Base-by-base conservation (phyloP, 768 basidiomycete species). In the Termitomyces sp. region DNA sequence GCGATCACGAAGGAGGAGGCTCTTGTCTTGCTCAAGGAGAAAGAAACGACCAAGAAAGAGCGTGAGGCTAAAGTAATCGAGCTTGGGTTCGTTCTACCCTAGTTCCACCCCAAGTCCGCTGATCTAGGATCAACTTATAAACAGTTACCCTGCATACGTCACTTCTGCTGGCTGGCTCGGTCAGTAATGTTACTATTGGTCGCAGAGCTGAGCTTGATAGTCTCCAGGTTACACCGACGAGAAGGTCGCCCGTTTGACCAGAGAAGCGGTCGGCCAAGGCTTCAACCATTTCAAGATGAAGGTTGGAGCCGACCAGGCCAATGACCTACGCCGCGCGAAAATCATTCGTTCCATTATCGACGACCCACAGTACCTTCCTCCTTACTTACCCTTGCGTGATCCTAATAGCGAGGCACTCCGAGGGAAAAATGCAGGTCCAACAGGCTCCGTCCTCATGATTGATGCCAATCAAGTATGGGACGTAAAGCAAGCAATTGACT, bases 251-350 rank as follows among this genome's bases (percentile, higher is more conserved):
- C 81, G 86, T 8, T 81, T 98, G 54, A 97, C 93, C 9, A 86
- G 86, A 67, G 92, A 95, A 68, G 91, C 94, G 34, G 79, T 98
- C 54, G 73, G 81, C 24, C 84, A 82, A 46, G 95, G 95, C 22
- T 98, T 98, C 83, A 96, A 93, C 75, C 95, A 97, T 76, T 98
- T 98, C 84, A 98, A 98, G 76, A 95, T 98, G 88, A 98, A 98
- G 77, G 96, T 98, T 63, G 96, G 96, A 55, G 88, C 89, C 27
- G 81, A 91, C 73, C 78, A 83, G 58, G 82, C 85, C 41, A 85
- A 88, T 69, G 96, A 97, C 73, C 77, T 95, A 54, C 88, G 93
- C 52, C 87, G 95, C 55, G 93, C 93, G 22, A 83, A 81, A 66
- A 80, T 98, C 67, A 95, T 98, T 65, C 87, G 96, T 58, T 92